Evolutionary conservation across 83 land plant genomes (phyloP).

Genomic region (Diphasiastrum complanatum): DNA sequence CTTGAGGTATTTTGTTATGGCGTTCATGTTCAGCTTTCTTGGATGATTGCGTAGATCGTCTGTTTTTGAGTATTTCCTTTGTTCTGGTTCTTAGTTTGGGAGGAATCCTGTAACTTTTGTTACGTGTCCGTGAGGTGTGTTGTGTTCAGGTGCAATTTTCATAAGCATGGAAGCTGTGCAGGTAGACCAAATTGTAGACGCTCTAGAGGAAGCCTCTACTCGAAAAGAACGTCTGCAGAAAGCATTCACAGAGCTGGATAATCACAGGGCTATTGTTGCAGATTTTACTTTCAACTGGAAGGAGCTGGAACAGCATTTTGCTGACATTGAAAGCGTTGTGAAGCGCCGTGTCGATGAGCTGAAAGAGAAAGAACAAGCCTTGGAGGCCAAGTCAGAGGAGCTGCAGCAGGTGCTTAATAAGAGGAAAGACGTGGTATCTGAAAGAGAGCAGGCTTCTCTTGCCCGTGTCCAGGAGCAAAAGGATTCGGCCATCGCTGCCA

Average conservation of each 20-base stretch:
- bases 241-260: constrained; percentile 11
- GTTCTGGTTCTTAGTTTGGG: too few species aligned
- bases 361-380: background rate
- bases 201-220: too few species aligned
- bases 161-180: too few species aligned
- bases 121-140: too few species aligned
- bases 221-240: constrained; percentile 9
- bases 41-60: too few species aligned
- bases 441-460: constrained; percentile 16
- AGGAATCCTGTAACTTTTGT: too few species aligned
- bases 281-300: background rate
- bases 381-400: background rate
- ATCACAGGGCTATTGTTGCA: background rate
- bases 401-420: background rate
- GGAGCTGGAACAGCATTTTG: constrained; percentile 4
- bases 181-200: too few species aligned
- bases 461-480: constrained; percentile 17
- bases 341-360: background rate
- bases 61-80: too few species aligned
- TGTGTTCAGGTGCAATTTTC: too few species aligned
- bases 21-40: too few species aligned
- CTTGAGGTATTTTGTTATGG: too few species aligned
- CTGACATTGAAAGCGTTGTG: constrained; percentile 2
- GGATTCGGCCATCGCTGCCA: constrained; percentile 15
- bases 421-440: constrained; percentile 6